phyloP scores from a whole-genome alignment of 257 asterid species.

The Solanum boliviense region DNA sequence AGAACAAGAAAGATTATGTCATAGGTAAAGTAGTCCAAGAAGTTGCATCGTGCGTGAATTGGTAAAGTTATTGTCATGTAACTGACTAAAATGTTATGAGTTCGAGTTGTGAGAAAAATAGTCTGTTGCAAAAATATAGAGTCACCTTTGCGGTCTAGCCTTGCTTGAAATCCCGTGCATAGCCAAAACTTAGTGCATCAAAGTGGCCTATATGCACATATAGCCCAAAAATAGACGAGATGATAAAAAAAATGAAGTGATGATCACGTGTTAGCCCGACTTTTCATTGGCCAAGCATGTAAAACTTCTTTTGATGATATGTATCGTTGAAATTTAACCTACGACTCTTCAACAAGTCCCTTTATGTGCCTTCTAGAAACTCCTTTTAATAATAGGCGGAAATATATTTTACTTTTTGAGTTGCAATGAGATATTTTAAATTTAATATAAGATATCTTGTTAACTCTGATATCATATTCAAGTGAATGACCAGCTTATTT shows the following conservation, averaged over 20 bases:
- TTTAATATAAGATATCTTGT: neutral
- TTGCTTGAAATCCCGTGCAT: no score
- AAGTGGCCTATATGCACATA: no score
- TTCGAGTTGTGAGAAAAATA: neutral
- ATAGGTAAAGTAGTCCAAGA: neutral
- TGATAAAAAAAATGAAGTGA: neutral
- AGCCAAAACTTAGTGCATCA: no score
- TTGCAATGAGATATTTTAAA: neutral
- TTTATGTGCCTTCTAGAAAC: neutral
- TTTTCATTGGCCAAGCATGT: neutral
- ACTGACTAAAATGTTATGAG: rapidly evolving
- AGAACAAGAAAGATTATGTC: neutral
- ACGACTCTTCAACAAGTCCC: neutral
- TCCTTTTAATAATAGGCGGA: neutral
- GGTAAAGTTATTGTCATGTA: neutral
- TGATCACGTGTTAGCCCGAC: neutral
- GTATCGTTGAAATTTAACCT: neutral
- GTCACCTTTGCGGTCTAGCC: neutral
- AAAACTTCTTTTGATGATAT: neutral
- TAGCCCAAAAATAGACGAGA: neutral
- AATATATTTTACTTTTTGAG: neutral
- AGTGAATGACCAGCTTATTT: neutral
- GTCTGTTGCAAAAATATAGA: neutral
- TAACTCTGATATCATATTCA: neutral
- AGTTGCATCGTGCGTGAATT: neutral